A percentile compares a stretch with the other conserved stretches of the same genome.
Evolutionary conservation across 345 rosid species (phyloP).

Genomic region (Moricandia arvensis): DNA sequence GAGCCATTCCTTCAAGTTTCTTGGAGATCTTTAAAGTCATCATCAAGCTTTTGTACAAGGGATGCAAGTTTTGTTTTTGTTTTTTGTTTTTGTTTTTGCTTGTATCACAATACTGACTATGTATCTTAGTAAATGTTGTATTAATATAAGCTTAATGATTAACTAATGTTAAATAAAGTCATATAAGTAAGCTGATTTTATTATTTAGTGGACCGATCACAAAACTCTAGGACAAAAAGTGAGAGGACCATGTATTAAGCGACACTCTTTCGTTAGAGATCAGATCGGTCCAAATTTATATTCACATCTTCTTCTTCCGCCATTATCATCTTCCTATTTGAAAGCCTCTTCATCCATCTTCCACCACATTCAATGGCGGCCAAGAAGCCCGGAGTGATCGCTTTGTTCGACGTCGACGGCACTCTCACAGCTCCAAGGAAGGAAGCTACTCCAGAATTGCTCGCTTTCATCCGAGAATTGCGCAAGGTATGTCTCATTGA

Average conservation of each 20-base stretch:
- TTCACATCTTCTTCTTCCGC: constrained; percentile 1
- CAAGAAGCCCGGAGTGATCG: constrained; percentile 72
- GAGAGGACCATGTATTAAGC: constrained; percentile 29
- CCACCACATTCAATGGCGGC: constrained; percentile 39
- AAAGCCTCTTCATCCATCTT: neutral
- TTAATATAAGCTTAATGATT: neutral
- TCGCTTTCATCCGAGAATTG: constrained; percentile 70
- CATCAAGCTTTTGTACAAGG: neutral
- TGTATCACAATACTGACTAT: neutral
- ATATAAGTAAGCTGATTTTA: neutral
- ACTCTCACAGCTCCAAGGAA: constrained; percentile 98
- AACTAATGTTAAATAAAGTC: neutral
- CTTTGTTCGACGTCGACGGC: constrained; percentile 95
- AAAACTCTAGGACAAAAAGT: constrained; percentile 31
- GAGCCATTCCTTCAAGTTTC: constrained; percentile 13
- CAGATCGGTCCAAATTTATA: constrained; percentile 28
- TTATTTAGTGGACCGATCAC: constrained; percentile 25
- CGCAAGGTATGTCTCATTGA: constrained; percentile 55
- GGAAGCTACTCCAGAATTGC: constrained; percentile 52
- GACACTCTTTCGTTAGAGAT: constrained; percentile 25
- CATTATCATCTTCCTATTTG: constrained; percentile 8
- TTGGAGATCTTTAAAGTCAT: constrained; percentile 8
- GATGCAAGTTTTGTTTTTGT: neutral
- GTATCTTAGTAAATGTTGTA: constrained; percentile 13
- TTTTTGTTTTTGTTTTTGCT: too few relatives aligned